Percentiles rank a stretch among this genome's conserved stretches.
phyloP scores from a whole-genome alignment of 148 eudicot species.

The Euryodendron excelsum region DNA sequence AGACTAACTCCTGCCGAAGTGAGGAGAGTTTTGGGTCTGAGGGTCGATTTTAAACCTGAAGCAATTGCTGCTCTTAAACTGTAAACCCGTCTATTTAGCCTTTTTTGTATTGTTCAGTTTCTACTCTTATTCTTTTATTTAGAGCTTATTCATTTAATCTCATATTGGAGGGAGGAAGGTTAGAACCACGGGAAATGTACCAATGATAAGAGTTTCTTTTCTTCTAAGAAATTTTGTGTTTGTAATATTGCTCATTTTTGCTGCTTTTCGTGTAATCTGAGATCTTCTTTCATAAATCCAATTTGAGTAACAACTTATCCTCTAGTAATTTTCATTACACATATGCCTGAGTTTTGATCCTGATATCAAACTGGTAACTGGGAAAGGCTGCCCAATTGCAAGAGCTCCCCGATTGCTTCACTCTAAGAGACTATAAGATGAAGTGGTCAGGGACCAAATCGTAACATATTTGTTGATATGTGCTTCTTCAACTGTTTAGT shows the following conservation, averaged over 20 bases:
- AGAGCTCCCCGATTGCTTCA: neutral
- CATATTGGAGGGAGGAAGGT: neutral
- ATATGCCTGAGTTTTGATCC: neutral
- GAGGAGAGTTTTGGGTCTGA: slow-evolving; percentile 78
- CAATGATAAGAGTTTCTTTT: neutral
- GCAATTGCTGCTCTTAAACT: slow-evolving; percentile 82
- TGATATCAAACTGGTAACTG: slow-evolving; percentile 1
- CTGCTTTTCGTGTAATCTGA: neutral
- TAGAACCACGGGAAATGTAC: neutral
- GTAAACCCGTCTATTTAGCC: slow-evolving; percentile 24
- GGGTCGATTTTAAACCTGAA: slow-evolving; percentile 91
- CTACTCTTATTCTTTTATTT: neutral
- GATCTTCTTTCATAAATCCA: neutral
- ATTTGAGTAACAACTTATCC: neutral
- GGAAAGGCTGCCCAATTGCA: slow-evolving; percentile 2
- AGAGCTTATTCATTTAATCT: neutral
- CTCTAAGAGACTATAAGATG: neutral
- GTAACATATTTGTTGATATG: no score
- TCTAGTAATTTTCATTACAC: neutral
- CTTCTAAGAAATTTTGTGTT: neutral
- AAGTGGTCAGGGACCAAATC: neutral
- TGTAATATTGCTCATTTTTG: neutral
- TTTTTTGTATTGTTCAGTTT: neutral
- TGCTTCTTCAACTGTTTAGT: neutral
- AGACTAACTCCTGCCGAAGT: slow-evolving; percentile 93